A percentile compares a stretch with the other conserved stretches of the same genome.
phyloP scores from a whole-genome alignment of 2,329 filamentous ascomycete genomes.

The Proliferodiscus dingleyae region DNA sequence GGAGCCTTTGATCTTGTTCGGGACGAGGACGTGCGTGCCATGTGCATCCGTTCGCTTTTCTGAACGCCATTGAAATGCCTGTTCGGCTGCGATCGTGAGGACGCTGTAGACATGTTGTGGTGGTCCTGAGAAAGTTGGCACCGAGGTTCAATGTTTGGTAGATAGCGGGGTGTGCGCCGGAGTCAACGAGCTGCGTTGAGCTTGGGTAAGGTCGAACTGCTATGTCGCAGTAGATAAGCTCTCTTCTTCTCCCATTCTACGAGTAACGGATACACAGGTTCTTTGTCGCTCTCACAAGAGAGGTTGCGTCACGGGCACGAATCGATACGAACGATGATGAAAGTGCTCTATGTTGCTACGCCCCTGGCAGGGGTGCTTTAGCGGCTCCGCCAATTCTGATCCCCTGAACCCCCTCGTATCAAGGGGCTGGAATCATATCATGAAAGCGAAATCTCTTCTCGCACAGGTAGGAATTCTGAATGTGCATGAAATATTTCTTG shows the following conservation, averaged over 20 bases:
- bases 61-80: constrained; percentile 29
- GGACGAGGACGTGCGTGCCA: constrained; percentile 36
- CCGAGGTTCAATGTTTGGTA: constrained; percentile 1
- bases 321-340: not conserved
- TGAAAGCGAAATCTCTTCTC: no score
- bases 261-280: not conserved
- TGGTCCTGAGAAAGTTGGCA: not conserved
- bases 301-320: not conserved
- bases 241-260: not conserved
- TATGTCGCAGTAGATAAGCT: no score
- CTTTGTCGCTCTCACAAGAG: not conserved
- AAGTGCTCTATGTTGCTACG: not conserved
- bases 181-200: no score
- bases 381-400: not conserved
- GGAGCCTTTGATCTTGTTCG: constrained; percentile 44
- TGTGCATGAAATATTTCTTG: no score
- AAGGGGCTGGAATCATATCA: no score
- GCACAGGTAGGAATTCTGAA: no score
- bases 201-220: no score
- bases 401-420: no score
- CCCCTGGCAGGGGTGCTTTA: not conserved
- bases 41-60: constrained; percentile 21
- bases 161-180: constrained; percentile 7
- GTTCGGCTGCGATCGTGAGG: constrained; percentile 25
- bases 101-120: constrained; percentile 28